Evolutionary conservation across 2,329 filamentous ascomycete species (phyloP).

Genomic region (Penicillium sp.): DNA sequence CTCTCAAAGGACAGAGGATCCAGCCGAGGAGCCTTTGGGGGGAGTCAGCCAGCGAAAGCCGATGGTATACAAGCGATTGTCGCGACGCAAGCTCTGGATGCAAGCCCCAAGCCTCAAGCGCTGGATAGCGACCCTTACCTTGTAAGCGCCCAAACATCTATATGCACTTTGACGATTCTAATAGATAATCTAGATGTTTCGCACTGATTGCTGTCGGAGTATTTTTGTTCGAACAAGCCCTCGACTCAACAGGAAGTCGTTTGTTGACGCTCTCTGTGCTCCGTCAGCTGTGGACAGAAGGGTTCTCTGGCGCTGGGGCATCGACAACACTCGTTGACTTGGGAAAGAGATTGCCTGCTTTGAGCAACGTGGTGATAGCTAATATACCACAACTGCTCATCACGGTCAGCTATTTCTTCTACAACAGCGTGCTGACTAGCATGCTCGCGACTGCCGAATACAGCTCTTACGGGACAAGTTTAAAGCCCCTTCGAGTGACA

Average conservation of each 20-base stretch:
- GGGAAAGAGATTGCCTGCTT: too few species aligned
- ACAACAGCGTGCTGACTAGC: constrained; percentile 41
- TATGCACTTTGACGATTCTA: not conserved
- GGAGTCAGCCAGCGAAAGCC: too few species aligned
- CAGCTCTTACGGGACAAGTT: constrained; percentile 37
- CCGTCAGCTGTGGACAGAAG: not conserved
- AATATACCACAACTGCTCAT: constrained; percentile 30
- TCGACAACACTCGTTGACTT: too few species aligned
- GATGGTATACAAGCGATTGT: not conserved
- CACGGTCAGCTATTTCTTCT: constrained; percentile 36
- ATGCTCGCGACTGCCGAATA: constrained; percentile 53
- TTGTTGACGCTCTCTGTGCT: not conserved
- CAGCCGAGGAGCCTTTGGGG: too few species aligned
- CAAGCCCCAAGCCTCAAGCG: not conserved
- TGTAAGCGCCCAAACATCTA: too few species aligned
- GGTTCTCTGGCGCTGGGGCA: too few species aligned
- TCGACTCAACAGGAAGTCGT: not conserved
- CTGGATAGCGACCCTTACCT: not conserved
- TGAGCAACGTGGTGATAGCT: not conserved
- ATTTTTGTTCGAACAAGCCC: not conserved
- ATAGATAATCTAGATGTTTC: not conserved
- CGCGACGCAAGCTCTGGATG: not conserved
- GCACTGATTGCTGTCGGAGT: not conserved
- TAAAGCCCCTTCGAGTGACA: constrained; percentile 47
- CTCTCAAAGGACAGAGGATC: too few species aligned